Base-by-base conservation (phyloP, 805 yeast genomes). In the Tetrapisispora pingtungensis region DNA sequence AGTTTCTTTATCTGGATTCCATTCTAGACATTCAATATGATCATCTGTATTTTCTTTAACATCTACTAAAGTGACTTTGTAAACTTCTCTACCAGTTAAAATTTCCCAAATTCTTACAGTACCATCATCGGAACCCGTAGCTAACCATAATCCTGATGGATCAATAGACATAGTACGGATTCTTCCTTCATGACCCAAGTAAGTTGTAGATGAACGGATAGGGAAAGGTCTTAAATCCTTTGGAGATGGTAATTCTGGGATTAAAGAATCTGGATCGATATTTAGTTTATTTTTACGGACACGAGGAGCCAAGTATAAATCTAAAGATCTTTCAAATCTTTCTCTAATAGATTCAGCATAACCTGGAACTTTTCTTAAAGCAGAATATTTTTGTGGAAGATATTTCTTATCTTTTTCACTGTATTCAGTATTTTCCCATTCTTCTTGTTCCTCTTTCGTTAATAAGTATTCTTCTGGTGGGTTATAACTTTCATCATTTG, bases 61-160 rank as follows among this genome's bases (percentile, higher is more conserved):
- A 30, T 77, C 73, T 18, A 75, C 59, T 18, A 78, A 56, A 45
- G 68, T 66, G n/a, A 75, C 69, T 48, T 77, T 76, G 73, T 77
- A 85, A 42, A 90, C 85, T 70, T 90, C 94, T 66, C 98, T 80
- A 39, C 98, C 98, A 5, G 97, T 86, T 47, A 88, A 68, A 17
- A 88, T 81, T 68, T 93, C 98, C 97, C 98, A 93, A n/a, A 93
- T 74, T 54, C 96, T 76, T 7, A 93, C 89, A 15, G 89, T 76
- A 44, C 97, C 97, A 62, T 93, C 98, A 62, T 93, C 97, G 15
- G 95, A 84, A 46, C 97, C 98, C 3, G 98, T 93, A 18, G 98
- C 98, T 45, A 93, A 70, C 93, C 96, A 93, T 55, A 83, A 72
- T 4, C 98, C 98, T 28, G 80, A 72, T 41, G 96, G 95, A 61